Percentiles rank a stretch among this genome's conserved stretches.
Conservation (phyloP, 2,329 filamentous ascomycete genomes). For the Helminthosporium solani region DNA sequence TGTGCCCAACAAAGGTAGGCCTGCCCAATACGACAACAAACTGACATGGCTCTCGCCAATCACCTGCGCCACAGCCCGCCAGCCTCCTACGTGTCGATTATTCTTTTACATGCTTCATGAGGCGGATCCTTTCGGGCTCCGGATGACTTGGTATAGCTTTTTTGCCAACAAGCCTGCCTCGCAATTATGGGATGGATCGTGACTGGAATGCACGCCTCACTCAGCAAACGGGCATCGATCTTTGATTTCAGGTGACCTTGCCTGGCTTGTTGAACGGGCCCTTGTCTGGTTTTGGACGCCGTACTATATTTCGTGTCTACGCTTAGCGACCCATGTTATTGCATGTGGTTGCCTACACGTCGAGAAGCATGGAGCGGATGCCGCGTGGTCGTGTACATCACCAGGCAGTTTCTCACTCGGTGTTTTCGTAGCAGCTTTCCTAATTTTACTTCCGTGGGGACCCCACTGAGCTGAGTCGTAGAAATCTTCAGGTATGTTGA, state of each 20-base stretch:
- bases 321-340: background rate
- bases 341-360: constrained; percentile 7
- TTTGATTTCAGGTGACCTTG: constrained; percentile 4
- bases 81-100: constrained; percentile 8
- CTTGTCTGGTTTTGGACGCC: constrained; percentile 12
- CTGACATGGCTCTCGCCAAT: constrained; percentile 24
- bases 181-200: constrained; percentile 3
- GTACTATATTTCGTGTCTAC: constrained; percentile 2
- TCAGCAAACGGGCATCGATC: constrained; percentile 10
- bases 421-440: background rate
- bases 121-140: constrained; percentile 1
- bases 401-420: constrained; percentile 2
- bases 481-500: background rate
- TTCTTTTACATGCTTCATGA: constrained; percentile 16
- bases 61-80: constrained; percentile 16
- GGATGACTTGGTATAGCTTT: background rate
- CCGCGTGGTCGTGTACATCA: constrained; percentile 4
- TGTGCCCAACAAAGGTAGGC: constrained; percentile 13
- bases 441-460: background rate
- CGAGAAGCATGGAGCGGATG: background rate
- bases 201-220: background rate
- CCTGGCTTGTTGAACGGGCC: background rate
- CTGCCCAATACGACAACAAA: constrained; percentile 22
- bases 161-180: background rate
- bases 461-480: background rate